Evolutionary conservation across 2,329 filamentous ascomycete genomes (phyloP).

Genomic region (Penicillium sp.): DNA sequence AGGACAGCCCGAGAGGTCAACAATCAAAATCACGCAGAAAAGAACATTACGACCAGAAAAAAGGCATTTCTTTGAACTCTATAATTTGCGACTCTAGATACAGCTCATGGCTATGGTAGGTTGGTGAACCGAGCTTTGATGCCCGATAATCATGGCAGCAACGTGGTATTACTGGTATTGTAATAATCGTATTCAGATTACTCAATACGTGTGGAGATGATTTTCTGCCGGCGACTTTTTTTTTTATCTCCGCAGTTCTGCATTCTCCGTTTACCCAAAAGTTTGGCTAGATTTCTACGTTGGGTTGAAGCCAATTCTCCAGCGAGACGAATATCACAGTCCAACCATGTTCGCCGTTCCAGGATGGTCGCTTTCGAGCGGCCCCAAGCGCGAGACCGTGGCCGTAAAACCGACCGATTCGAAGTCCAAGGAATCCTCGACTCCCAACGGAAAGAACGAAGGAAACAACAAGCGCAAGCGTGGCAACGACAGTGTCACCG

Average conservation of each 20-base stretch:
- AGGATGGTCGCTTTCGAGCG: constrained; percentile 81
- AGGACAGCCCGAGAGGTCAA: background rate
- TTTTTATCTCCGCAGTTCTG: background rate
- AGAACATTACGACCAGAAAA: no score
- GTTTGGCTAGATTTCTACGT: background rate
- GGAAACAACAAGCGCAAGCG: constrained; percentile 54
- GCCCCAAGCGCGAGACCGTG: constrained; percentile 69
- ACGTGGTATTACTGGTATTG: background rate
- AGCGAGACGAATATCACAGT: background rate
- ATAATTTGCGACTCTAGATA: background rate
- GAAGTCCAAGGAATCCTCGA: constrained; percentile 1
- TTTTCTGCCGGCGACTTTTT: background rate
- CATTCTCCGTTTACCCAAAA: background rate
- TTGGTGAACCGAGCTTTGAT: background rate
- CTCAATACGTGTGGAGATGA: constrained; percentile 2
- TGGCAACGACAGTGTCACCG: constrained; percentile 55
- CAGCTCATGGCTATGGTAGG: background rate
- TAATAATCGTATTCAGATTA: background rate
- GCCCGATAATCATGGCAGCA: background rate
- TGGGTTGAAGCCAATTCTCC: background rate
- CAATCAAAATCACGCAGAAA: background rate
- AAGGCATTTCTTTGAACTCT: background rate
- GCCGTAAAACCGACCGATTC: constrained; percentile 38
- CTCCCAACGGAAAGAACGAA: constrained; percentile 29
- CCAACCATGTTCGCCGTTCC: constrained; percentile 78